Conservation (phyloP, 2,329 filamentous ascomycete genomes). For the Laburnicola sp. region DNA sequence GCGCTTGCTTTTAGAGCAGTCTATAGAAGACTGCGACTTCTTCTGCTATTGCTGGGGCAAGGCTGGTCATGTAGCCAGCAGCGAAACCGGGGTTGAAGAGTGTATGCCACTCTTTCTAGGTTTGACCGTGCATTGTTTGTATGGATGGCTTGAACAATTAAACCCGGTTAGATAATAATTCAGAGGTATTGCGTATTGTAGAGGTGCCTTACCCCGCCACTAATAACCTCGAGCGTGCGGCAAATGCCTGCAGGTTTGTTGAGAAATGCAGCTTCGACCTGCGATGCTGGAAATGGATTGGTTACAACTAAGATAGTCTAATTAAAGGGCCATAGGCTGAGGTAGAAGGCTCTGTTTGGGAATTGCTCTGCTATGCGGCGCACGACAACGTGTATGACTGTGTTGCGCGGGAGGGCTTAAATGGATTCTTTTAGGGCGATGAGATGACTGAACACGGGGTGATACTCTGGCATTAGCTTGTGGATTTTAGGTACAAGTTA, state of each 20-base stretch:
- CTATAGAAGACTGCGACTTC: conserved; percentile 17
- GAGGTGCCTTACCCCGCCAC: no score
- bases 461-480: conserved; percentile 19
- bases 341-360: conserved; percentile 16
- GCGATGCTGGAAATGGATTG: conserved; percentile 12
- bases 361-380: conserved; percentile 29
- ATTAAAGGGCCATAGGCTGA: conserved; percentile 25
- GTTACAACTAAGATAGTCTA: conserved; percentile 13
- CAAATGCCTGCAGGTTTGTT: conserved; percentile 25
- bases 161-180: no score
- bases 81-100: conserved; percentile 21
- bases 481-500: no score
- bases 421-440: conserved; percentile 13
- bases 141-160: neutral
- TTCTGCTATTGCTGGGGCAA: conserved; percentile 12
- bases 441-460: conserved; percentile 19
- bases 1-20: conserved; percentile 5
- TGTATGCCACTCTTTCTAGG: conserved; percentile 20
- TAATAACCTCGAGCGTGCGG: conserved; percentile 18
- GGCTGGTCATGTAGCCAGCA: conserved; percentile 12
- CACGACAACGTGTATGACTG: conserved; percentile 12
- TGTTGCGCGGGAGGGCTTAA: conserved; percentile 10
- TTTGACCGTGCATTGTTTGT: conserved; percentile 10
- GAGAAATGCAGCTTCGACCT: conserved; percentile 14
- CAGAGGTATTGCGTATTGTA: no score